Evolutionary conservation across 2,329 filamentous ascomycete genomes (phyloP).

Genomic region (Exophiala spinifera): DNA sequence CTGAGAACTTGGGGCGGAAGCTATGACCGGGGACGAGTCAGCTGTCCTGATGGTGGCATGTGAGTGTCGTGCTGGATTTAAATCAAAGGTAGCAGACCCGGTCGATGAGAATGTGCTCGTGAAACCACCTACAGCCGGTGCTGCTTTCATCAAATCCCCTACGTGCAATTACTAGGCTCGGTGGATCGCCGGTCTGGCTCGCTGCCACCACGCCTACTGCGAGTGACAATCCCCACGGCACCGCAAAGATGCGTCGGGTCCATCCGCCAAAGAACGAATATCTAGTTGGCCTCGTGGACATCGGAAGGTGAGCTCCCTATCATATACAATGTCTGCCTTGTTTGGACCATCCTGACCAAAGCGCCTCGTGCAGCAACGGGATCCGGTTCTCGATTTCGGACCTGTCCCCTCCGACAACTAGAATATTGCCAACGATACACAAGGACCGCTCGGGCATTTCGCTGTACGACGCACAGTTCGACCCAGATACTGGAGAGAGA

Average conservation of each 20-base stretch:
- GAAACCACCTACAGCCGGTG: too few relatives aligned
- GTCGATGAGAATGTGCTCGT: too few relatives aligned
- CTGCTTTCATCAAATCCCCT: too few relatives aligned
- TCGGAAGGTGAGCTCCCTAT: constrained; percentile 36
- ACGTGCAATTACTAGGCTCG: too few relatives aligned
- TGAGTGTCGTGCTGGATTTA: too few relatives aligned
- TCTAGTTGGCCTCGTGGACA: constrained; percentile 36
- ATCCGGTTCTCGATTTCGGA: constrained; percentile 89
- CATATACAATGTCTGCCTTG: not conserved
- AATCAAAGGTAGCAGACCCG: too few relatives aligned
- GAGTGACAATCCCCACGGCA: not conserved
- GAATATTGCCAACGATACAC: constrained; percentile 73
- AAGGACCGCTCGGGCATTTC: constrained; percentile 76
- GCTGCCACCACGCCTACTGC: too few relatives aligned
- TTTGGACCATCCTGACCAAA: not conserved
- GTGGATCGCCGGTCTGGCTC: too few relatives aligned
- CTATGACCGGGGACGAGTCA: too few relatives aligned
- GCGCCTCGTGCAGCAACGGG: constrained; percentile 61
- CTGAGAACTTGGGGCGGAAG: too few relatives aligned
- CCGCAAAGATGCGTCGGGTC: not conserved
- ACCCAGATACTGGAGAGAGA: constrained; percentile 33
- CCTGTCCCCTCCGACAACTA: constrained; percentile 64
- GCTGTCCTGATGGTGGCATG: too few relatives aligned
- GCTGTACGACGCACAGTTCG: constrained; percentile 71
- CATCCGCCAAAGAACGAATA: constrained; percentile 3